phyloP scores from a whole-genome alignment of 768 basidiomycete genomes.

The Chalciporus pseudorubinellus region DNA sequence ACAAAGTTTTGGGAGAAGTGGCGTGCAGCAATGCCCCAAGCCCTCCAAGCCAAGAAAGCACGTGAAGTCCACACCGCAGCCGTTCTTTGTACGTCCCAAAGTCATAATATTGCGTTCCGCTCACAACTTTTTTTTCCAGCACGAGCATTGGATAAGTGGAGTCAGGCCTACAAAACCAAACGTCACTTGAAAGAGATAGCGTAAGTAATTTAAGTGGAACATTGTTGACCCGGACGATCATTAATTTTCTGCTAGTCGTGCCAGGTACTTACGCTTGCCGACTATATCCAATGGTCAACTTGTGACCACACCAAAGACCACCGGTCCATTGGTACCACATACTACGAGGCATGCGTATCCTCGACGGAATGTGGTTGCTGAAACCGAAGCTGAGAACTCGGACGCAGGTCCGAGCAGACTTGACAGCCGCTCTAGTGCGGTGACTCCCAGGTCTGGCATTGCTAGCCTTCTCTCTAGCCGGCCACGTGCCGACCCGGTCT shows the following conservation, averaged over 20 bases:
- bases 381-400: constrained; percentile 34
- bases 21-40: constrained; percentile 69
- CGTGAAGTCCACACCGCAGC: constrained; percentile 54
- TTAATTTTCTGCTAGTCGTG: constrained; percentile 52
- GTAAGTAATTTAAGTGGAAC: constrained; percentile 47
- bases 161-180: constrained; percentile 64
- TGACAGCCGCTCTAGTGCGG: constrained; percentile 25
- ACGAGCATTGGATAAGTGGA: constrained; percentile 64
- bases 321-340: constrained; percentile 26
- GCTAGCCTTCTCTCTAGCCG: constrained; percentile 39
- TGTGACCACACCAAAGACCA: constrained; percentile 27
- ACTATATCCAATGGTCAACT: constrained; percentile 44
- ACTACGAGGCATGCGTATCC: constrained; percentile 31
- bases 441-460: constrained; percentile 32
- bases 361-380: constrained; percentile 24
- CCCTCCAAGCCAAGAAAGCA: constrained; percentile 61
- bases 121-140: constrained; percentile 29
- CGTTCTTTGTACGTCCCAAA: constrained; percentile 53
- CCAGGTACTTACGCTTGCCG: constrained; percentile 76
- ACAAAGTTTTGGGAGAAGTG: constrained; percentile 61
- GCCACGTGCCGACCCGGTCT: constrained; percentile 24
- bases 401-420: constrained; percentile 27
- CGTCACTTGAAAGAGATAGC: constrained; percentile 77
- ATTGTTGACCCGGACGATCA: constrained; percentile 22
- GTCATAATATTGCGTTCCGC: background rate